phyloP scores from a whole-genome alignment of 208 protist species.

The Leishmania amazonensis region DNA sequence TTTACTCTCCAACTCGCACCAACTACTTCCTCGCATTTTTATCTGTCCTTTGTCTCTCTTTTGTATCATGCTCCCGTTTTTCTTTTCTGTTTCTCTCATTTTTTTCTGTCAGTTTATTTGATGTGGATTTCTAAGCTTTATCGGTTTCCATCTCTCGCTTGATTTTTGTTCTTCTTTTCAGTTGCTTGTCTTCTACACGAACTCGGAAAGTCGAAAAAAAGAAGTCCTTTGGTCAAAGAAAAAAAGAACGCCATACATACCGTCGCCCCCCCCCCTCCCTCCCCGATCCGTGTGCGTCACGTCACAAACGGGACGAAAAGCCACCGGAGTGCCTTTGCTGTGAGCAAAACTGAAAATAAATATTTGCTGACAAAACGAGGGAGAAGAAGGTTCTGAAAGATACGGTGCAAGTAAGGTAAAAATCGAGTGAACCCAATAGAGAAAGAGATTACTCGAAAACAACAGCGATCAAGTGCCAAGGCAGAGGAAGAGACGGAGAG shows the following conservation, averaged over 20 bases:
- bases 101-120: not conserved
- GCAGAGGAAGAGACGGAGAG: not conserved
- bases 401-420: not conserved
- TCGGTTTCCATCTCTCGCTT: not conserved
- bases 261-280: not conserved
- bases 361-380: not conserved
- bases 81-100: not conserved
- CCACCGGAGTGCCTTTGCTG: not conserved
- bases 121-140: not conserved
- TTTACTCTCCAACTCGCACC: constrained; percentile 29
- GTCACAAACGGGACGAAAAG: not conserved
- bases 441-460: not conserved
- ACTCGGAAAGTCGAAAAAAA: not conserved
- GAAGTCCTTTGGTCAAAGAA: not conserved
- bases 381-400: not conserved
- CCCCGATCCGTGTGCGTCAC: not conserved
- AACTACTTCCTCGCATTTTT: constrained; percentile 27
- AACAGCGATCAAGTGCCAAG: not conserved
- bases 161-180: not conserved
- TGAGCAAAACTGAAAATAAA: not conserved
- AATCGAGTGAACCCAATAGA: not conserved
- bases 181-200: not conserved
- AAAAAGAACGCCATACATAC: not conserved
- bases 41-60: not conserved
- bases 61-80: not conserved